phyloP scores from a whole-genome alignment of 345 rosid species.

The Eutrema japonicum region DNA sequence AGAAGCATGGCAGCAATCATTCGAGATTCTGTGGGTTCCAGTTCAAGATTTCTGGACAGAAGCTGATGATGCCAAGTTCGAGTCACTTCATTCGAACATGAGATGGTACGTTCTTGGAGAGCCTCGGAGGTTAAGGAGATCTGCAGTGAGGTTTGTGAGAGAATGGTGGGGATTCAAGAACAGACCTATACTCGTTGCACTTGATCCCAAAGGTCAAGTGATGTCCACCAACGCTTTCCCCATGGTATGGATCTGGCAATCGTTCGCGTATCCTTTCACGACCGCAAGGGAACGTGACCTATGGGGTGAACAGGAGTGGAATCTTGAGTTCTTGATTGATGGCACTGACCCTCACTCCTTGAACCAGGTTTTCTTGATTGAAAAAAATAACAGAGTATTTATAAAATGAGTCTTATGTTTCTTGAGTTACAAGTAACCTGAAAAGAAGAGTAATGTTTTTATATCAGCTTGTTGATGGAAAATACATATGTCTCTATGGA shows the following conservation, averaged over 20 bases:
- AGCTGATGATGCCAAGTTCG: conserved; percentile 51
- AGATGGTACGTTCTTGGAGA: conserved; percentile 75
- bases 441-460: background rate
- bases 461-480: conserved; percentile 53
- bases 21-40: conserved; percentile 85
- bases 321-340: conserved; percentile 59
- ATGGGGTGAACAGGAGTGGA: conserved; percentile 70
- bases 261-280: conserved; percentile 74
- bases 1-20: conserved; percentile 56
- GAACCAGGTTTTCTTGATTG: conserved; percentile 51
- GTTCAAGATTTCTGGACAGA: conserved; percentile 63
- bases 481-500: conserved; percentile 69
- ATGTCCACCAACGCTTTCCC: conserved; percentile 72
- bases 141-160: conserved; percentile 59
- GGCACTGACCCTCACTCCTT: conserved; percentile 51
- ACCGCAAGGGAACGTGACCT: conserved; percentile 57
- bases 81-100: conserved; percentile 58
- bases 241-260: conserved; percentile 92
- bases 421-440: conserved; percentile 7
- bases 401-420: background rate
- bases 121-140: conserved; percentile 56
- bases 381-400: background rate
- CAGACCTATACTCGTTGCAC: conserved; percentile 71
- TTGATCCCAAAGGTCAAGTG: conserved; percentile 81
- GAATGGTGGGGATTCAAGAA: conserved; percentile 70